Evolutionary conservation across 2,329 filamentous ascomycete species (phyloP), one percentile per base, ranked within the genome.

Genomic region (Metarhizium brunneum): DNA sequence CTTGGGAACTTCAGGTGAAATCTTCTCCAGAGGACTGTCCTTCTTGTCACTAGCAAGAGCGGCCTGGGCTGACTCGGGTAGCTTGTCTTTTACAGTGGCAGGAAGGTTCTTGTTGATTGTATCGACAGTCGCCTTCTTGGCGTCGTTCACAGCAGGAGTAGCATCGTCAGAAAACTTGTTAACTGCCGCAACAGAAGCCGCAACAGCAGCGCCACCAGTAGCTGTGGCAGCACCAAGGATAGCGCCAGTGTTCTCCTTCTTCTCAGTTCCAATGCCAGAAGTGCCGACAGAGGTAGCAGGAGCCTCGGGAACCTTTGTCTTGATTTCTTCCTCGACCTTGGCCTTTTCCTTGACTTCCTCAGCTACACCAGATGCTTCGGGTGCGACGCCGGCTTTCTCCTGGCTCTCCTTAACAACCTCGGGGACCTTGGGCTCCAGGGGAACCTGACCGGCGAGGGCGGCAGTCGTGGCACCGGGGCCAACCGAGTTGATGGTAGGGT

Each of bases 271-370:
- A 60, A 76, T 68, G 49, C 74, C 79, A 55, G 76, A 71, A 40
- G 76, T 78, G 47, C 79, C 81, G 62, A 82, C 80, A 0, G 82
- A 78, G 10, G 82, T 82, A 11, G 78, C 73, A 47, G 77, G 80
- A 29, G 77, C 80, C 65, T 83, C 77, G 36, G 82, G 77, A 11
- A 90, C 82, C 71, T 85, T 86, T 11, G 78, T 74, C 69, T 86
- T 80, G 54, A 90, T 78, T 72, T 90, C 87, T 45, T 82, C 74
- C 73, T 91, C 87, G 4, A 90, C 77, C 56, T 79, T 76, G 56
- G 80, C 82, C 80, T 91, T 91, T 63, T 88, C 87, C 61, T 77
- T 69, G 7, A 91, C 85, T 64, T 87, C 86, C 47, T 80, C 76
- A 35, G 82, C 72, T 56, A 83, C 76, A 42, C 79, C 85, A 61